Evolutionary conservation across 345 rosid species (phyloP), one percentile per base, ranked within the genome.

Genomic region (Zanthoxylum bungeanum): DNA sequence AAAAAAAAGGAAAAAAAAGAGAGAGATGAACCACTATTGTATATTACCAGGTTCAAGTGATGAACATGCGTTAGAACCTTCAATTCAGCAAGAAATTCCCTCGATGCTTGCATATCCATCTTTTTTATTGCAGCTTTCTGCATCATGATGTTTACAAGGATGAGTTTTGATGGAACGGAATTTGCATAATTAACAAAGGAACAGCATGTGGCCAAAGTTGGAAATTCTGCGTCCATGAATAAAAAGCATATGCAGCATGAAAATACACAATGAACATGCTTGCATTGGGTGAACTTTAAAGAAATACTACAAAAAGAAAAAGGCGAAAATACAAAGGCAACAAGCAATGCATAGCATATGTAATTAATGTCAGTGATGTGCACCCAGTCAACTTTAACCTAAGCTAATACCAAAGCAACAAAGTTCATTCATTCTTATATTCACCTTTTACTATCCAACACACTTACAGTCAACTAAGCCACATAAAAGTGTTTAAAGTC

Each of bases 101-200:
- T 89, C 0, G 97, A 81, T 60, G 94, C 97, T 83, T 91, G 89
- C 99, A 95, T 91, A 60, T 95, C 93, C 99, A 95, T 95, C 86
- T 91, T 95, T 86, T 95, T 95, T 80, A 95, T 92, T 40, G 99
- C 98, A 78, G 96, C 93, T 93, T 83, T 91, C 99, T 95, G 85
- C 79, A 80, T 56, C 9, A 34, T 68, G 50, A 53, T n/a, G 34
- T 65, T 39, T 60, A 64, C 25, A 63, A 3, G 30, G 2, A 66
- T 69, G 25, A 66, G 34, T 49, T 19, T 7, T 27, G 31, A 59
- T 58, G 21, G 8, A 51, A 21, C 37, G 8, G 33, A 34, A 58
- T 44, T 49, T 27, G 33, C 1, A 52, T 8, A 73, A 69, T 9
- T 63, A 27, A 63, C 57, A 58, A 16, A 72, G 66, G 66, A 64